These are phyloP conservation scores for Entoloma clypeatum DNA, from an alignment of 1,284 basidiomycete species.

Conservation along the genomic window DNA sequence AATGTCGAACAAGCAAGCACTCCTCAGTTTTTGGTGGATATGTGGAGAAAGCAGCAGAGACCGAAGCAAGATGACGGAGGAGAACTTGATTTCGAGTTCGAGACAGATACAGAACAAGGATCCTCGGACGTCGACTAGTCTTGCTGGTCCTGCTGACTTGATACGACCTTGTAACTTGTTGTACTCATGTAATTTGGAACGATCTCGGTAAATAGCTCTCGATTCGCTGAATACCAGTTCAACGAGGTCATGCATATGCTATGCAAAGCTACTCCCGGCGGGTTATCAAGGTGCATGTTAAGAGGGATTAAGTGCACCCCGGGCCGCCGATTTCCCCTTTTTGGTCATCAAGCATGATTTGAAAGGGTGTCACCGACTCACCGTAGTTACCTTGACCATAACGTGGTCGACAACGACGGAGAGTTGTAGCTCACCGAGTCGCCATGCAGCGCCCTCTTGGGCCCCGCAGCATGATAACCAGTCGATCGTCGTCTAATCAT, in stretches of 20 bases:
- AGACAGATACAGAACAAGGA: constrained; percentile 38
- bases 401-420: constrained; percentile 21
- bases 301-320: too few species aligned
- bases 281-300: too few species aligned
- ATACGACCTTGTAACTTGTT: too few species aligned
- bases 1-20: constrained; percentile 73
- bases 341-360: constrained; percentile 17
- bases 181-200: too few species aligned
- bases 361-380: constrained; percentile 21
- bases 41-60: constrained; percentile 67
- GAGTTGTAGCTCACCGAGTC: constrained; percentile 17
- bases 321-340: too few species aligned
- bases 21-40: constrained; percentile 64
- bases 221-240: too few species aligned
- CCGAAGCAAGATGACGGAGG: constrained; percentile 47
- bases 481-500: constrained; percentile 47
- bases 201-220: too few species aligned
- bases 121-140: too few species aligned
- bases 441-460: constrained; percentile 49
- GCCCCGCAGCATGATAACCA: constrained; percentile 47
- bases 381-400: constrained; percentile 27
- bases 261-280: too few species aligned
- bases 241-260: too few species aligned
- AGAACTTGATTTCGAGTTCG: constrained; percentile 58
- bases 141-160: too few species aligned